Conservation (phyloP, 2,329 filamentous ascomycete species). For the Aspergillus quadricinctus region DNA sequence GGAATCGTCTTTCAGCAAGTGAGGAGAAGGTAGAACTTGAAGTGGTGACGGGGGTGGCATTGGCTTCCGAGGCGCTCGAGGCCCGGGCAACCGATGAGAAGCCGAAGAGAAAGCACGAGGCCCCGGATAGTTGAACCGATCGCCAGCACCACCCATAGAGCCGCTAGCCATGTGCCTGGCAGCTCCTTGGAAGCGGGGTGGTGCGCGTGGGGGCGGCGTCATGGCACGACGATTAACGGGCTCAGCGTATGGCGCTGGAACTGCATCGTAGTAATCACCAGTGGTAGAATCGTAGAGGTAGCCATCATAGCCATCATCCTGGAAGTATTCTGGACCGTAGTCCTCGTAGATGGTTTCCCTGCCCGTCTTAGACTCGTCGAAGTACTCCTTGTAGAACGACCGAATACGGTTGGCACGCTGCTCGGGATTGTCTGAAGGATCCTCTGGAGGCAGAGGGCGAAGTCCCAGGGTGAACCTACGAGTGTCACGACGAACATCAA, state of each 20-base stretch:
- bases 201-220: conserved; percentile 79
- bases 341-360: conserved; percentile 66
- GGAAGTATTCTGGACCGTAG: conserved; percentile 65
- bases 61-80: conserved; percentile 50
- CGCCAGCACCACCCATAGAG: conserved; percentile 35
- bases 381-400: conserved; percentile 99
- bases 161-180: conserved; percentile 45
- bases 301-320: conserved; percentile 53
- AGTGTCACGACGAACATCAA: conserved; percentile 36
- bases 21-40: conserved; percentile 75
- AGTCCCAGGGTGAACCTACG: conserved; percentile 58
- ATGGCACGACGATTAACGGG: conserved; percentile 85
- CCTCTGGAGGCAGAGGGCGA: conserved; percentile 82
- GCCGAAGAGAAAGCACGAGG: conserved; percentile 64
- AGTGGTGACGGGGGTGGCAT: conserved; percentile 71
- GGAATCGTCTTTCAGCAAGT: conserved; percentile 79
- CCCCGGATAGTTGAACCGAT: conserved; percentile 33
- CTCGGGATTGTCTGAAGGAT: conserved; percentile 85
- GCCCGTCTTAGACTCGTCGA: conserved; percentile 70
- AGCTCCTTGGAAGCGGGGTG: conserved; percentile 51
- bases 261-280: conserved; percentile 29
- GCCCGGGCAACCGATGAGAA: conserved; percentile 42
- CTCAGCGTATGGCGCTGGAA: conserved; percentile 67
- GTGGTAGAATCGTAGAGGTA: conserved; percentile 51
- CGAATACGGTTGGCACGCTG: conserved; percentile 92